Base-by-base conservation (phyloP, 805 yeast genomes). In the Wickerhamiella parazyma region DNA sequence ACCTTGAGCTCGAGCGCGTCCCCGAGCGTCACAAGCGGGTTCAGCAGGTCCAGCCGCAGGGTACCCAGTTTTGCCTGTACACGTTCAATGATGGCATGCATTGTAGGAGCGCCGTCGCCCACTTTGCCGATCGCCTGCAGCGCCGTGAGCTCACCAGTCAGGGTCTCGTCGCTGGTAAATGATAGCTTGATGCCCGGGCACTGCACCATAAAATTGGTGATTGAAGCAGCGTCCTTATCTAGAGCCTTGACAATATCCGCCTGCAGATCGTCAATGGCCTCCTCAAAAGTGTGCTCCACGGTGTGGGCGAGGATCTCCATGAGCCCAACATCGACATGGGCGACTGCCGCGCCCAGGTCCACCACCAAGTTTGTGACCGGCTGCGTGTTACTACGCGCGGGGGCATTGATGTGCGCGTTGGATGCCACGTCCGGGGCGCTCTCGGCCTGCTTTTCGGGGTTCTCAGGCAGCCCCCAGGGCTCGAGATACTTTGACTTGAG, bases 191-290 rank as follows among this genome's bases (percentile, higher is more conserved):
- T 5, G 14, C 12, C 6, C 3, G 31, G 31, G 31, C 31, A 28
- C 31, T 28, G 31, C 16, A 28, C 16, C 16, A 28, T 12, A 28
- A 28, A 28, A 3, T 28, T 28, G 31, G 12, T 14, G 14, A 11
- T 7, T 2, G 3, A 3, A 5, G 14, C 16, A 11, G n/a, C 16
- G 6, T 11, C 6, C 4, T 28, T 16, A 3, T 65, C 60, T 20
- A 82, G 57, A 7, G 63, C 60, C 26, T 60, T 58, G 10, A 82
- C 66, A 2, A 80, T 71, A 8, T 73, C 72, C 14, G 73, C 57
- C 47, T 87, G 93, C 12, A 85, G 60, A 14, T 58, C 57, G 57
- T 87, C 95, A 51, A 86, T 62, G 4, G 75, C 64, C 10, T 68
- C 64, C 8, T 68, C 69, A 26, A 76, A 55, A 2, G 70, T 63